Evolutionary conservation across 441 rosid genomes (phyloP).

Genomic region (Breynia disticha): DNA sequence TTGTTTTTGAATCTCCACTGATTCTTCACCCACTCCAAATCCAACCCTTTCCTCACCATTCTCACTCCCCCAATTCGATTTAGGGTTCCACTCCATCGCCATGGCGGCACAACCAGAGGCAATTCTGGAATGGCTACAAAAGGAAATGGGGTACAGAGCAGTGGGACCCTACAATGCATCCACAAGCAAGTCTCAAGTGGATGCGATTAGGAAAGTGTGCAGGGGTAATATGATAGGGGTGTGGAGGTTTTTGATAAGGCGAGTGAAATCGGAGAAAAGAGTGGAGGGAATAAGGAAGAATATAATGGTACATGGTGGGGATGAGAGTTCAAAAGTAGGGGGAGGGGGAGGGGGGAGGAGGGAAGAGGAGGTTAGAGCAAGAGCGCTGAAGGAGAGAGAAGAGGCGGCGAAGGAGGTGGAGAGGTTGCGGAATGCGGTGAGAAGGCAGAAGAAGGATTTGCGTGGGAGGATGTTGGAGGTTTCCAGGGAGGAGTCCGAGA

Average conservation of each 20-base stretch:
- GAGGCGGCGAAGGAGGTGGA: conserved; percentile 71
- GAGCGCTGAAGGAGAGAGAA: conserved; percentile 64
- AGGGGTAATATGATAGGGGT: conserved; percentile 83
- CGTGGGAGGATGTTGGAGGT: conserved; percentile 80
- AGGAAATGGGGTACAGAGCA: conserved; percentile 81
- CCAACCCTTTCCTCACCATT: background rate
- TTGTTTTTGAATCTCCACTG: conserved; percentile 4
- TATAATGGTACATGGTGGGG: conserved; percentile 47
- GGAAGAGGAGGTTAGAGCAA: conserved; percentile 56
- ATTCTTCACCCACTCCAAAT: background rate
- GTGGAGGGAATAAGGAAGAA: conserved; percentile 70
- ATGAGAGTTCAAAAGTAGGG: conserved; percentile 40
- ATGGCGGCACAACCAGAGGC: conserved; percentile 54
- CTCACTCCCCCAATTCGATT: background rate
- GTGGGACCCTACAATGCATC: conserved; percentile 58
- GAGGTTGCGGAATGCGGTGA: conserved; percentile 59
- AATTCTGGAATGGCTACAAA: conserved; percentile 75
- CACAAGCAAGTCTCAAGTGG: conserved; percentile 43
- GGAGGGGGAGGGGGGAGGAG: conserved; percentile 54
- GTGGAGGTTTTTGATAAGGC: conserved; percentile 55
- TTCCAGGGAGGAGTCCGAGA: conserved; percentile 83
- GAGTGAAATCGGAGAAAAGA: conserved; percentile 82
- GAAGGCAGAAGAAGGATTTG: conserved; percentile 80
- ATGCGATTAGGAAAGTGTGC: conserved; percentile 60
- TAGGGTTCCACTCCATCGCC: conserved; percentile 20